phyloP scores from a whole-genome alignment of 2,329 filamentous ascomycete genomes.

The Sporothrix euskadiensis region DNA sequence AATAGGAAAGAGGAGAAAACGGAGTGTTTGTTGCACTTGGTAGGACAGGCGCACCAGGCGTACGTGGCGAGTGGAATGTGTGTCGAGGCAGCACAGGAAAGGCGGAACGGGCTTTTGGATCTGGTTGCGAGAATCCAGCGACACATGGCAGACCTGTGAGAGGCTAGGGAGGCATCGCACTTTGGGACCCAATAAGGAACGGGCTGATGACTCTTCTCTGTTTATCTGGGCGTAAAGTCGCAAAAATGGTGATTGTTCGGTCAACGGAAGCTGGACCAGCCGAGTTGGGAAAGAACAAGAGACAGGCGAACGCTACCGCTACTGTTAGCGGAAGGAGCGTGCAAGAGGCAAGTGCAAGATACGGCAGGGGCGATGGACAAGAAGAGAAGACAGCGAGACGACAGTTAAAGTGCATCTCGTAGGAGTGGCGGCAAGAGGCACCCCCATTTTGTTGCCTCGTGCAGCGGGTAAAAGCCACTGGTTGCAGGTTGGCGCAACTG shows the following conservation, averaged over 20 bases:
- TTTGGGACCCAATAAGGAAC: neutral
- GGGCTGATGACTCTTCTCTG: neutral
- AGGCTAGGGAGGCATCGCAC: neutral
- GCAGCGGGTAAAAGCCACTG: constrained; percentile 6
- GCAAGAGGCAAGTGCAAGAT: too few relatives aligned
- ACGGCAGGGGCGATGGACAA: neutral
- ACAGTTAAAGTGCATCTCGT: too few relatives aligned
- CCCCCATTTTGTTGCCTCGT: neutral
- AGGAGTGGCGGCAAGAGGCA: neutral
- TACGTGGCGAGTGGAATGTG: neutral
- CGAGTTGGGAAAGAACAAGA: neutral
- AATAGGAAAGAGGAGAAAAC: constrained; percentile 1
- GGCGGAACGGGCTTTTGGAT: neutral
- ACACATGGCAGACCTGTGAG: neutral
- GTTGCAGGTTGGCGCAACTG: neutral
- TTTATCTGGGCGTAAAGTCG: neutral
- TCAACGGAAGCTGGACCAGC: neutral
- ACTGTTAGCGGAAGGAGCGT: neutral
- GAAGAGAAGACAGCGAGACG: neutral
- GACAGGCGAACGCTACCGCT: neutral
- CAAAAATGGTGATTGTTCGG: neutral
- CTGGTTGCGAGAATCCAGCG: neutral
- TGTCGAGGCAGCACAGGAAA: neutral
- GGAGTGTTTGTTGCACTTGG: neutral
- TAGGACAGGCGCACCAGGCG: neutral